Conservation (phyloP, 495 filamentous ascomycete genomes). For the Tuber borchii region DNA sequence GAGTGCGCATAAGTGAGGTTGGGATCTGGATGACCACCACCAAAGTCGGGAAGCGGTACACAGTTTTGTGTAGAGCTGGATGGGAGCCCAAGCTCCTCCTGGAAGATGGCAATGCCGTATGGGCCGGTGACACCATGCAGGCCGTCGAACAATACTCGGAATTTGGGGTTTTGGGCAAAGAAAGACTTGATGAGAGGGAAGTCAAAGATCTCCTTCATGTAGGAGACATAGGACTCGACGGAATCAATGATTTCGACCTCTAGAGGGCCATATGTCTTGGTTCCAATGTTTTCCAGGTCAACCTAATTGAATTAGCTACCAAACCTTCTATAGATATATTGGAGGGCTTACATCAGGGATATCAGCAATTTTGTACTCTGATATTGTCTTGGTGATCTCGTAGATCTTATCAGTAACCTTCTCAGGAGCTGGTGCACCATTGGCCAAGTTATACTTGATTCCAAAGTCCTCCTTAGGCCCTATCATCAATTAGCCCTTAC, state of each 20-base stretch:
- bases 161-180: slow-evolving; percentile 73
- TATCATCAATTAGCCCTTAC: slow-evolving; percentile 42
- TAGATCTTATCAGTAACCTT: slow-evolving; percentile 96
- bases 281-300: slow-evolving; percentile 76
- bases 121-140: slow-evolving; percentile 91
- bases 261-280: slow-evolving; percentile 70
- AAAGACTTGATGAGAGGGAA: slow-evolving; percentile 92
- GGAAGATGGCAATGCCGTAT: slow-evolving; percentile 90
- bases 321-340: background rate
- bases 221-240: slow-evolving; percentile 80
- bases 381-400: slow-evolving; percentile 77
- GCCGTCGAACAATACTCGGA: slow-evolving; percentile 94
- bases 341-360: slow-evolving; percentile 56
- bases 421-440: slow-evolving; percentile 92
- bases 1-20: slow-evolving; percentile 98
- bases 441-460: slow-evolving; percentile 98
- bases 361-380: slow-evolving; percentile 82
- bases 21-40: slow-evolving; percentile 92
- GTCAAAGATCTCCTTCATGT: slow-evolving; percentile 98
- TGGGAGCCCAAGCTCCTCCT: slow-evolving; percentile 77
- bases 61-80: slow-evolving; percentile 84
- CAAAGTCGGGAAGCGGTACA: slow-evolving; percentile 84
- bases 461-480: slow-evolving; percentile 91
- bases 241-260: slow-evolving; percentile 95
- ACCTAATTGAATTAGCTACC: slow-evolving; percentile 43